A percentile compares a stretch with the other conserved stretches of the same genome.
Evolutionary conservation across 441 rosid genomes (phyloP).

Genomic region (Bruguiera hainesii): DNA sequence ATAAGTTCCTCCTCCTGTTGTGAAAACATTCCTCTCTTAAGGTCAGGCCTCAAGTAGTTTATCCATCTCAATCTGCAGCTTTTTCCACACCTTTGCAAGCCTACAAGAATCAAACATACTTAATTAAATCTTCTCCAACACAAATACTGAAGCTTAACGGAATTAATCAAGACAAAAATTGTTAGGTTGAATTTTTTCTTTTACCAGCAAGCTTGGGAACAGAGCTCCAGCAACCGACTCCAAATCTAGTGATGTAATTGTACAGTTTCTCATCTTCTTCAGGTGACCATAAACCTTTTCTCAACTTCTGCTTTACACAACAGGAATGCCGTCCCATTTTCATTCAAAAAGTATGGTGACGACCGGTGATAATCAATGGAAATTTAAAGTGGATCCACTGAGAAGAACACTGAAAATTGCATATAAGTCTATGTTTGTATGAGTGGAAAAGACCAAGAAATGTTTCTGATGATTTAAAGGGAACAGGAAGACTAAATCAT

Average conservation of each 20-base stretch:
- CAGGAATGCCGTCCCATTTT: conserved; percentile 59
- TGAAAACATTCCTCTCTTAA: conserved; percentile 71
- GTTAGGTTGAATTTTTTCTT: not conserved
- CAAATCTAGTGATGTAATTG: conserved; percentile 52
- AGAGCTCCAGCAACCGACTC: conserved; percentile 79
- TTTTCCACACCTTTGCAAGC: conserved; percentile 78
- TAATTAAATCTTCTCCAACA: not conserved
- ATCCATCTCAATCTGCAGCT: conserved; percentile 69
- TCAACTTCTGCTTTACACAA: conserved; percentile 51
- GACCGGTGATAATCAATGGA: conserved; percentile 2
- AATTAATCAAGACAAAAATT: not conserved
- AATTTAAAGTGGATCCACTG: conserved; percentile 5
- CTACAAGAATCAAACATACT: conserved; percentile 27
- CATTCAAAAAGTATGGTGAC: not conserved
- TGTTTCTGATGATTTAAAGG: conserved; percentile 29
- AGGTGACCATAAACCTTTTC: conserved; percentile 76
- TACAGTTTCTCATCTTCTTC: conserved; percentile 68
- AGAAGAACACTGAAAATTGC: conserved; percentile 17
- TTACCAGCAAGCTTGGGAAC: conserved; percentile 65
- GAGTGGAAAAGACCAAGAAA: conserved; percentile 16
- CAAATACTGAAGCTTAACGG: not conserved
- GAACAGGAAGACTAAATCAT: conserved; percentile 30
- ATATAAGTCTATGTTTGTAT: not conserved
- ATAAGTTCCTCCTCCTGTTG: conserved; percentile 67
- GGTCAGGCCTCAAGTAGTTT: conserved; percentile 67